phyloP scores from a whole-genome alignment of 2,329 filamentous ascomycete genomes.

The Lachnellula hyalina region DNA sequence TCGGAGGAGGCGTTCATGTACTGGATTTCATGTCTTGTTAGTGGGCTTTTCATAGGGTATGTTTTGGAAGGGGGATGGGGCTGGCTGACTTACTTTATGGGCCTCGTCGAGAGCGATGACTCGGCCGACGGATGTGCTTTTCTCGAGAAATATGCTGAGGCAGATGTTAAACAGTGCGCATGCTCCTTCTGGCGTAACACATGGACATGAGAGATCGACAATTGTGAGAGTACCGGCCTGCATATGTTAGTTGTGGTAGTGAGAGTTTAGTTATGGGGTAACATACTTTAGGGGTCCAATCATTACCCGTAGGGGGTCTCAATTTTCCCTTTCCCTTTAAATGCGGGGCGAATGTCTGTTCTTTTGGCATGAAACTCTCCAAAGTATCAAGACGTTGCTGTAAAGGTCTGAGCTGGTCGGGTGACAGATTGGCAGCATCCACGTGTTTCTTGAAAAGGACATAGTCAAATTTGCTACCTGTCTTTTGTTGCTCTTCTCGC shows the following conservation, averaged over 20 bases:
- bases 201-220: conserved; percentile 69
- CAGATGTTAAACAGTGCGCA: conserved; percentile 71
- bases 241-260: not conserved
- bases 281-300: conserved; percentile 23
- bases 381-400: conserved; percentile 55
- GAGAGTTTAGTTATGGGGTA: not conserved
- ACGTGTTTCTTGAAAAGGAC: conserved; percentile 34
- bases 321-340: not conserved
- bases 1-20: conserved; percentile 58
- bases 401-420: conserved; percentile 49
- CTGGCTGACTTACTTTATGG: conserved; percentile 51
- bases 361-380: conserved; percentile 54
- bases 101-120: conserved; percentile 71
- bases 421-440: conserved; percentile 37
- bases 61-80: not conserved
- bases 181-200: conserved; percentile 59
- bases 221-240: conserved; percentile 54
- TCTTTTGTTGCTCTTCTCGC: conserved; percentile 35
- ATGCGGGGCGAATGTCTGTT: conserved; percentile 2
- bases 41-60: not conserved
- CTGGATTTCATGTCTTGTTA: conserved; percentile 23
- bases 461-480: conserved; percentile 39
- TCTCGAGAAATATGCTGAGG: conserved; percentile 59
- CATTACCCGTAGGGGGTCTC: conserved; percentile 7
- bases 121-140: conserved; percentile 43